Evolutionary conservation across 1,284 basidiomycete genomes (phyloP).

Genomic region (Heterobasidion parviporum): DNA sequence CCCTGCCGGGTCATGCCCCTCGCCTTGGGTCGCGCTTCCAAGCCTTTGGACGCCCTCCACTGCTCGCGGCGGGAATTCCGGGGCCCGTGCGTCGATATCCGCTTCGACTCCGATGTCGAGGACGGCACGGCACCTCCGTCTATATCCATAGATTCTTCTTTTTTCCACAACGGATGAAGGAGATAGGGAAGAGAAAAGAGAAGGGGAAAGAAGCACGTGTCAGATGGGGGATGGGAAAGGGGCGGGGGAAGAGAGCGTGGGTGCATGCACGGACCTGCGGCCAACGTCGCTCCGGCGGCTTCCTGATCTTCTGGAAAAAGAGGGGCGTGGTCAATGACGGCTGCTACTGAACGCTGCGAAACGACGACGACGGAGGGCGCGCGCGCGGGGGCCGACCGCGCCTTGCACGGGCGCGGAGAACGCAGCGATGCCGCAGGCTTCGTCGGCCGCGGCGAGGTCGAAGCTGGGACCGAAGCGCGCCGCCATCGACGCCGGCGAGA

Average conservation of each 20-base stretch:
- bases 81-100: constrained; percentile 68
- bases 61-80: constrained; percentile 62
- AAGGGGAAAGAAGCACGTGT: not conserved
- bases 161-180: not conserved
- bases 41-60: constrained; percentile 69
- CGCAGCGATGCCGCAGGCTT: not conserved
- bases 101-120: constrained; percentile 20
- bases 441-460: not conserved
- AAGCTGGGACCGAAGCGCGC: constrained; percentile 10
- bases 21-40: constrained; percentile 40
- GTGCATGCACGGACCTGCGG: no score
- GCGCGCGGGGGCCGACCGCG: no score
- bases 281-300: no score
- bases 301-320: no score
- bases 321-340: no score
- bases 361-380: no score
- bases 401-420: not conserved
- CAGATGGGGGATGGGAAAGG: not conserved
- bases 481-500: constrained; percentile 40
- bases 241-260: not conserved
- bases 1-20: constrained; percentile 64
- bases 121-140: constrained; percentile 25
- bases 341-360: no score
- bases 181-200: not conserved
- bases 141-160: constrained; percentile 47